Evolutionary conservation across 1,284 basidiomycete genomes (phyloP).

Genomic region (Erythrobasidium hasegawianum): DNA sequence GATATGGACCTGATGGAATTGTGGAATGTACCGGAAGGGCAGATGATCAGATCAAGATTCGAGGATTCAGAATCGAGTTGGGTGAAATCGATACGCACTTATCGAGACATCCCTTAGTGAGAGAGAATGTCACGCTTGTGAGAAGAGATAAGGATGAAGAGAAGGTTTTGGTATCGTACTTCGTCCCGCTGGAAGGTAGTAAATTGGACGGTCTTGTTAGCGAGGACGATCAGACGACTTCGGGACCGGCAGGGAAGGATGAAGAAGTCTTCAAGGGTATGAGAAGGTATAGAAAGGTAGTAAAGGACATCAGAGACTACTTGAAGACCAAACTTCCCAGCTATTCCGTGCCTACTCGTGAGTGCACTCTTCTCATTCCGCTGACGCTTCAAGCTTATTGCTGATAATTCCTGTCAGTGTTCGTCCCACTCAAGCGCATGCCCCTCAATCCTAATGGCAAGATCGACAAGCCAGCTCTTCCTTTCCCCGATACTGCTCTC

Average conservation of each 20-base stretch:
- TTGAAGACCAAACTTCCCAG: constrained; percentile 95
- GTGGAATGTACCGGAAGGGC: constrained; percentile 97
- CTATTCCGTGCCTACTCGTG: constrained; percentile 83
- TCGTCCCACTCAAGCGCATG: constrained; percentile 91
- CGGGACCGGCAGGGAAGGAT: constrained; percentile 58
- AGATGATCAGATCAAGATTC: constrained; percentile 99
- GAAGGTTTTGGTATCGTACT: constrained; percentile 97
- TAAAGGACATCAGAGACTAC: constrained; percentile 90
- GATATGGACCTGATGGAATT: constrained; percentile 86
- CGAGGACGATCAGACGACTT: constrained; percentile 49
- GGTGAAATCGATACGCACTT: constrained; percentile 98
- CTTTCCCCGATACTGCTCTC: constrained; percentile 95
- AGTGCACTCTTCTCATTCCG: constrained; percentile 45
- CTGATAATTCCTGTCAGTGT: constrained; percentile 59
- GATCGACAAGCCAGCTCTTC: constrained; percentile 96
- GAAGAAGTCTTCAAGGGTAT: constrained; percentile 68
- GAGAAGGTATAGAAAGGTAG: constrained; percentile 75
- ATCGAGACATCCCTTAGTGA: constrained; percentile 83
- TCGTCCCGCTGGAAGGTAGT: constrained; percentile 80
- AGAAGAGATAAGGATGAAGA: constrained; percentile 98
- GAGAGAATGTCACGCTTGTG: constrained; percentile 96
- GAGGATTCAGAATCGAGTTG: constrained; percentile 97
- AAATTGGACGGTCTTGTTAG: constrained; percentile 70
- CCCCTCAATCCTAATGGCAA: constrained; percentile 99
- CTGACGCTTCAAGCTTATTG: background rate